Evolutionary conservation across 2,329 filamentous ascomycete genomes (phyloP), one percentile per base, ranked within the genome.

Genomic region (Calonectria crousiana): DNA sequence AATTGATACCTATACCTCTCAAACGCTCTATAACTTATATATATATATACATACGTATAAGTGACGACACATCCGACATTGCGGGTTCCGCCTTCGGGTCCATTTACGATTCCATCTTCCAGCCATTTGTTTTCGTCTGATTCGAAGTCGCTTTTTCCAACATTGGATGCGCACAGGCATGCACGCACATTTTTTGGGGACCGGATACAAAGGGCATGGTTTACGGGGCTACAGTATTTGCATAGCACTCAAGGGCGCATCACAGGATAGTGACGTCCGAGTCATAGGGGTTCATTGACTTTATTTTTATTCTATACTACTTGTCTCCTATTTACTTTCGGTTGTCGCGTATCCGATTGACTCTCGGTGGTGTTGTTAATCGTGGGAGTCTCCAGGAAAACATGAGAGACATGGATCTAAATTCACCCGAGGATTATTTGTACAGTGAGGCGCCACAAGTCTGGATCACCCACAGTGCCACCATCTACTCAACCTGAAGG

Each of bases 221-320:
- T 49, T 44, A 66, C 30, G 47, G 56, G 47, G 30, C 34, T 56
- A 64, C 51, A 36, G 38, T 64, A 68, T 73, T 68, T 69, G 71
- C 66, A 73, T 66, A 65, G 65, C 66, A 73, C 52, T 44, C 53
- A 28, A 36, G 65, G 36, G 18, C 44, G 67, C 47, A 68, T 72
- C 56, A 64, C 28, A 23, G 11, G 62, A 41, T 34, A 34, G 68
- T 49, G 51, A 67, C 47, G 38, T 52, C 51, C 38, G 41, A n/a
- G 56, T 36, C 41, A 62, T 34, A 41, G 28, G 65, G 56, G 65
- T 53, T 56, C 32, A 28, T 56, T 58, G 26, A 68, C 66, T 68
- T 60, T 47, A 49, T 64, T 1, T 1, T 62, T 30, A n/a, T 52
- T 34, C n/a, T 60, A 47, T 10, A 20, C 11, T 4, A 60, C 30